Conservation (phyloP, 2,329 filamentous ascomycete species). For the Fusarium xyrophilum region DNA sequence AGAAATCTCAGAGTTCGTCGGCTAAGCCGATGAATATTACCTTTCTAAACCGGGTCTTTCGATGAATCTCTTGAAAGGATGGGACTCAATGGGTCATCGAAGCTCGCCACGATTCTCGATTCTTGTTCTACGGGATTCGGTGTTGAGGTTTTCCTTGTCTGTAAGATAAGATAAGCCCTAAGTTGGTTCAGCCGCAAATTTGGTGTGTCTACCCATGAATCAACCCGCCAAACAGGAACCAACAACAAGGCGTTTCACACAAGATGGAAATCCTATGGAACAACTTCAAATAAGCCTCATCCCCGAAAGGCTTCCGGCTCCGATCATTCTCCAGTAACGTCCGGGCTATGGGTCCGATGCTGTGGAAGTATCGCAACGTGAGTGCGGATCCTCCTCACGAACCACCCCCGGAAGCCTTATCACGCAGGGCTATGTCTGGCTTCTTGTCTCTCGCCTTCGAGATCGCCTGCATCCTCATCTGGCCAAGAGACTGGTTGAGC, state of each 20-base stretch:
- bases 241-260: not conserved
- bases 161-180: constrained; percentile 23
- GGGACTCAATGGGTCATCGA: constrained; percentile 5
- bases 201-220: not conserved
- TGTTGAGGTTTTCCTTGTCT: constrained; percentile 5
- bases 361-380: constrained; percentile 8
- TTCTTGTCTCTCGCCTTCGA: constrained; percentile 6
- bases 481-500: constrained; percentile 21
- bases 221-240: not conserved
- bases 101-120: constrained; percentile 2
- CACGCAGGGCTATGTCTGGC: constrained; percentile 20
- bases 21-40: constrained; percentile 16
- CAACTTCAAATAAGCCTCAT: not conserved
- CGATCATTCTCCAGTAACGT: constrained; percentile 34
- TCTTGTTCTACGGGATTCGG: constrained; percentile 17
- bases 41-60: constrained; percentile 19
- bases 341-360: constrained; percentile 22
- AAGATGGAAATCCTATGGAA: not conserved
- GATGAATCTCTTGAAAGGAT: constrained; percentile 2
- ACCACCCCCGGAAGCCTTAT: constrained; percentile 16
- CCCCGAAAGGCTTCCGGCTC: constrained; percentile 18
- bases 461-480: constrained; percentile 18
- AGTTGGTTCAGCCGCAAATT: constrained; percentile 17
- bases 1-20: not conserved
- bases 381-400: constrained; percentile 25